phyloP scores from a whole-genome alignment of 164 flowering plant species.

The Pachysandra terminalis region DNA sequence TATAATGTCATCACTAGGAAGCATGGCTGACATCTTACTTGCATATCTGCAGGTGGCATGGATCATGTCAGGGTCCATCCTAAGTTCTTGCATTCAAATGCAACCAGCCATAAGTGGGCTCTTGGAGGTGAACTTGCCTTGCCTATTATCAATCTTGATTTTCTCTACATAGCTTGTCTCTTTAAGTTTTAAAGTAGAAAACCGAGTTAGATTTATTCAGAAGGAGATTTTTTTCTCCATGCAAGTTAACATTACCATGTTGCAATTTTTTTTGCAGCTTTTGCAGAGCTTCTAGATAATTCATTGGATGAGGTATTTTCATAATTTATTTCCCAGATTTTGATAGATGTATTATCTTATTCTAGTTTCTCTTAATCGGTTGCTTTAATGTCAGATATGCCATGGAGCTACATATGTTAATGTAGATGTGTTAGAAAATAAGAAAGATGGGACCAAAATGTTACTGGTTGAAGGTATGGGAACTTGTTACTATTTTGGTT shows the following conservation, averaged over 20 bases:
- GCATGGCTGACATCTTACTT: neutral
- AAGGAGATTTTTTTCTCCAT: neutral
- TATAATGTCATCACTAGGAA: neutral
- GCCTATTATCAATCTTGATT: neutral
- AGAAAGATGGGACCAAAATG: slow-evolving; percentile 69
- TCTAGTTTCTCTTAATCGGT: neutral
- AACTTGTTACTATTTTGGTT: neutral
- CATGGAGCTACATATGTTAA: slow-evolving; percentile 83
- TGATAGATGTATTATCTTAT: neutral
- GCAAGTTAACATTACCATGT: neutral
- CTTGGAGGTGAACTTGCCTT: slow-evolving; percentile 71
- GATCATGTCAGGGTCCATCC: slow-evolving; percentile 98
- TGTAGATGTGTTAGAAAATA: slow-evolving; percentile 57
- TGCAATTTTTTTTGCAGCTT: slow-evolving; percentile 48
- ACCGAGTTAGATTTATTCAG: neutral
- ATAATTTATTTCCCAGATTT: neutral
- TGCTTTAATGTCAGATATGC: slow-evolving; percentile 38
- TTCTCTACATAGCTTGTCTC: neutral
- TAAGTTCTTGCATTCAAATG: slow-evolving; percentile 93
- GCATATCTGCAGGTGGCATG: slow-evolving; percentile 57
- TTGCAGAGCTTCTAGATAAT: slow-evolving; percentile 97
- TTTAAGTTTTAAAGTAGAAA: neutral
- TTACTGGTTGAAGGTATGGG: slow-evolving; percentile 76
- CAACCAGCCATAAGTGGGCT: slow-evolving; percentile 99
- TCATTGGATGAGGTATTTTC: slow-evolving; percentile 86